Base-by-base conservation (phyloP, 2,329 filamentous ascomycete species). In the Diaporthe vaccinii region DNA sequence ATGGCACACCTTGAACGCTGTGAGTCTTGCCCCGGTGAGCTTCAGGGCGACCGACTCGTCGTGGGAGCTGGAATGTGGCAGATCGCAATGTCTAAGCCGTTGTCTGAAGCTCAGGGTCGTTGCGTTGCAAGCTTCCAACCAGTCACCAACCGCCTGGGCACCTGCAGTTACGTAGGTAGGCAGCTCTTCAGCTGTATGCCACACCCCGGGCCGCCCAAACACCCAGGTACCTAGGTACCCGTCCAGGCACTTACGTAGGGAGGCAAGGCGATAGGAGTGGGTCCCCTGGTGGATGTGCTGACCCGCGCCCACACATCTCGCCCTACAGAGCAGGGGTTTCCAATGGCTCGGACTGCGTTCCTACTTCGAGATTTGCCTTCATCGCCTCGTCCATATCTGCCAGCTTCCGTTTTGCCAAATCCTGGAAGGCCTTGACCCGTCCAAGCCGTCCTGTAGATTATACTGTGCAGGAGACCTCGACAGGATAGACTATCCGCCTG, bases 121-220 rank as follows among this genome's bases (percentile, higher is more conserved):
- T 53, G 65, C 49, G 65, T 39, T 68, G 65, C 65, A 68, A 67
- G 46, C 65, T 53, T 39, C 46, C 62, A 53, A 68, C 46, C 62
- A 68, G 28, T 65, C 41, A 65, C 61, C 61, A 65, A 65, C 61
- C 53, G 53, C 53, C 55, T 46, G 39, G 61, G 61, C 61, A 49
- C 41, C 61, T 67, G 61, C 61, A 67, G 61, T 67, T 34, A 67
- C 41, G 8, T 49, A 49, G 28, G 57, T 25, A 68, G 65, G 65
- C 46, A 68, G 65, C 65, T 68, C 62, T 51, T 67, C 22, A 67
- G 46, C 49, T 36, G 62, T 53, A 51, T 17, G 17, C 31, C 62
- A 51, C 46, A 36, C 44, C 44, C 59, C n/a, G 36, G 20, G 3
- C n/a, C 59, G n/a, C 25, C 15, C 25, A 67, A 28, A 28, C 49